These are phyloP conservation scores for Didymosphaeria variabile DNA, from an alignment of 2,329 filamentous ascomycete genomes.

Conservation along the genomic window DNA sequence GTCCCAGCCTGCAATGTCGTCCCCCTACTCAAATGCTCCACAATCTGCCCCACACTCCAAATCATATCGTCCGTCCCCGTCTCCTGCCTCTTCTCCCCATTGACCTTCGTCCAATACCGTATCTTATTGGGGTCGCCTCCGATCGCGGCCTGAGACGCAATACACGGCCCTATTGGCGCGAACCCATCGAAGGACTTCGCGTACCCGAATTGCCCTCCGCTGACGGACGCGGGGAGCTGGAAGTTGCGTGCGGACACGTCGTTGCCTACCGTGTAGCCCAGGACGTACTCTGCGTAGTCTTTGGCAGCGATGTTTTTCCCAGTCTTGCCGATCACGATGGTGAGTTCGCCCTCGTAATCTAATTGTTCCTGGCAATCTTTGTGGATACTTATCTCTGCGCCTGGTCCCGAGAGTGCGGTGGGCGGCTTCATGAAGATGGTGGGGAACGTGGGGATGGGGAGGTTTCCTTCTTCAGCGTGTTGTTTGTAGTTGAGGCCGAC, in stretches of 20 bases:
- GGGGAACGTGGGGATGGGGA: conserved; percentile 41
- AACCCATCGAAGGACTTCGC: conserved; percentile 58
- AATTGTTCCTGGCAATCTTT: conserved; percentile 41
- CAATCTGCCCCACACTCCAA: conserved; percentile 53
- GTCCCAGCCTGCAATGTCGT: conserved; percentile 59
- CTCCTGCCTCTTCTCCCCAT: conserved; percentile 56
- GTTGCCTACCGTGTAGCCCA: conserved; percentile 71
- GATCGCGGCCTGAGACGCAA: conserved; percentile 46
- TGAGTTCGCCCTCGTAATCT: conserved; percentile 52
- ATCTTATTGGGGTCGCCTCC: conserved; percentile 44
- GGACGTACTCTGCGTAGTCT: conserved; percentile 67
- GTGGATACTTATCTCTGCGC: conserved; percentile 42
- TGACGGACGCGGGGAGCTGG: conserved; percentile 52
- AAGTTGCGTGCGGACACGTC: conserved; percentile 68
- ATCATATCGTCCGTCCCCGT: conserved; percentile 59
- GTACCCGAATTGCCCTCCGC: conserved; percentile 52
- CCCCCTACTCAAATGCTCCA: conserved; percentile 55
- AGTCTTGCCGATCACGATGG: conserved; percentile 43
- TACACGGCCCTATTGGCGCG: conserved; percentile 55
- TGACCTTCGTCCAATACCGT: conserved; percentile 52
- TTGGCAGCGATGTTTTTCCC: conserved; percentile 56
- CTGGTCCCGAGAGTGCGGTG: conserved; percentile 45
- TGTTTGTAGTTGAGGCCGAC: conserved; percentile 48
- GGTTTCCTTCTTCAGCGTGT: conserved; percentile 46
- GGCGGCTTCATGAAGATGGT: conserved; percentile 49